These are phyloP conservation scores for Brassica cretica DNA, from an alignment of 345 rosid genomes.

Conservation along the genomic window DNA sequence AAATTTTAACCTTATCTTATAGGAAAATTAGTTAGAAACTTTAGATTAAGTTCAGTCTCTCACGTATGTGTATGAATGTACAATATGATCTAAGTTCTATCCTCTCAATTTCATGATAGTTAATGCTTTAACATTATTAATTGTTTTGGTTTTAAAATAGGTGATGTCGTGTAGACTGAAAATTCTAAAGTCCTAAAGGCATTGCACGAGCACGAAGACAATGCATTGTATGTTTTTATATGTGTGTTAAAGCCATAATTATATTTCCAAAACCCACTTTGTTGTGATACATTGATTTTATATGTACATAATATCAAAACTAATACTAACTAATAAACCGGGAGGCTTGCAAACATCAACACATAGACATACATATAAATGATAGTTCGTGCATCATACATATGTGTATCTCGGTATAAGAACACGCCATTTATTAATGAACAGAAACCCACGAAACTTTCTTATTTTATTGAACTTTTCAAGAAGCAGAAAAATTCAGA, in stretches of 20 bases:
- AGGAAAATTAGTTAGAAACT: background rate
- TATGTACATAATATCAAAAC: background rate
- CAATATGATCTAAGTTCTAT: background rate
- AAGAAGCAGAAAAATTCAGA: conserved; percentile 26
- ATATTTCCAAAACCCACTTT: background rate
- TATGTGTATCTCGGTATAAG: background rate
- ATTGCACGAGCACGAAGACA: background rate
- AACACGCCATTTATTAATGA: background rate
- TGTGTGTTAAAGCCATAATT: background rate
- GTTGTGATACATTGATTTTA: background rate
- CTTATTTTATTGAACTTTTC: conserved; percentile 28
- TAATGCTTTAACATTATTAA: background rate
- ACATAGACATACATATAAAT: background rate
- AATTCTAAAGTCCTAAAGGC: background rate
- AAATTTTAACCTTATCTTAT: background rate
- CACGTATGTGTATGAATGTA: background rate
- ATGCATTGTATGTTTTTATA: background rate
- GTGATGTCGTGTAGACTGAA: background rate
- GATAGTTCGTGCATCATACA: background rate
- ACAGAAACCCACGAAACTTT: background rate
- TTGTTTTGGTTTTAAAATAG: background rate
- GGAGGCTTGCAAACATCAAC: background rate
- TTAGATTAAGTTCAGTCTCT: background rate
- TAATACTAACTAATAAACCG: background rate
- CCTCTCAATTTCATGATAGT: background rate